Evolutionary conservation across 2,329 filamentous ascomycete species (phyloP).

Genomic region (Dactylellina parvicollis): DNA sequence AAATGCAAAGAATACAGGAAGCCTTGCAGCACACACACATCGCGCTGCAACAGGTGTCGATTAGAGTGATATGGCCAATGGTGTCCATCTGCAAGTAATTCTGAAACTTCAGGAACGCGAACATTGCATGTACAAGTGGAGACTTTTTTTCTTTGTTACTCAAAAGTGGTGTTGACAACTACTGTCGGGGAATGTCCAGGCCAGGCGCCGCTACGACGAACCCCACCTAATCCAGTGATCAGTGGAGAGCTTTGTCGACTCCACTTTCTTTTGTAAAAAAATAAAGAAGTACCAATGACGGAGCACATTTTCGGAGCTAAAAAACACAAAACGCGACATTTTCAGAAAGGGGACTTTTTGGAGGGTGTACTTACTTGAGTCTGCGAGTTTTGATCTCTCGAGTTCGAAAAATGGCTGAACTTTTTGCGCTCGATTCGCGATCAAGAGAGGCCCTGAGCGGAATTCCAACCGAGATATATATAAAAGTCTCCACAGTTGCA

Average conservation of each 20-base stretch:
- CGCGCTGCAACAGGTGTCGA: conserved; percentile 10
- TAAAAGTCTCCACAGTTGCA: neutral
- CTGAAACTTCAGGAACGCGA: conserved; percentile 54
- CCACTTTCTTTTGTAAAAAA: neutral
- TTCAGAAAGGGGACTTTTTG: conserved; percentile 1
- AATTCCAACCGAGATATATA: conserved; percentile 35
- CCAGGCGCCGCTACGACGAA: neutral
- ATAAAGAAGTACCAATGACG: too few relatives aligned
- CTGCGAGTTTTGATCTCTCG: neutral
- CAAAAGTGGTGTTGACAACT: conserved; percentile 5
- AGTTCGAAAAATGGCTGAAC: neutral
- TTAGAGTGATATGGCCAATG: conserved; percentile 23
- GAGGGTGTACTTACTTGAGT: conserved; percentile 2
- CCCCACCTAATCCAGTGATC: neutral
- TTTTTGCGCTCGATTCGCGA: neutral
- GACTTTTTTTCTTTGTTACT: neutral
- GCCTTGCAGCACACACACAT: neutral
- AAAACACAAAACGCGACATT: neutral
- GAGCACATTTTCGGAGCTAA: neutral
- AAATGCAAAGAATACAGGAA: conserved; percentile 25
- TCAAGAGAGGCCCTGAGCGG: conserved; percentile 1
- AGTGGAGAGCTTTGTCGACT: conserved; percentile 9
- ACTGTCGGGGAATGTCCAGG: conserved; percentile 1
- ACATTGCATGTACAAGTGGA: conserved; percentile 50
- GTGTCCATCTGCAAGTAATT: conserved; percentile 32